Evolutionary conservation across 345 rosid genomes (phyloP).

Genomic region (Combretum micranthum): DNA sequence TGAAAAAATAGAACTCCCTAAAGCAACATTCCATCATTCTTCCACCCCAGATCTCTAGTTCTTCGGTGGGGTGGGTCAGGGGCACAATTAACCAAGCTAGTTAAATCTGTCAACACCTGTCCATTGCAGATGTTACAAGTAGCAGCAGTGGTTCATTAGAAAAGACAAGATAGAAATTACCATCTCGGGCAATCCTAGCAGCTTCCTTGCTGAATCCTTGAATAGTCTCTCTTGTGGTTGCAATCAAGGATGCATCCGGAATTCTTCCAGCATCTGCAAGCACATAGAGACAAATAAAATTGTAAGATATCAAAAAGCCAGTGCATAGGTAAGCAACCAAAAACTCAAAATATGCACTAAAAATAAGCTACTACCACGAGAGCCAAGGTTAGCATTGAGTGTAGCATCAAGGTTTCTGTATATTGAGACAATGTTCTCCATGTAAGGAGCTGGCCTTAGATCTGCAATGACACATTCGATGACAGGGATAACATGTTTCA

Average conservation of each 20-base stretch:
- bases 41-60: constrained; percentile 5
- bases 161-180: constrained; percentile 12
- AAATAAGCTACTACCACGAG: constrained; percentile 21
- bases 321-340: too few species aligned
- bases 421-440: constrained; percentile 55
- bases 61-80: too few species aligned
- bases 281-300: not conserved
- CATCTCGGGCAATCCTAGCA: not conserved
- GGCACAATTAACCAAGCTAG: too few species aligned
- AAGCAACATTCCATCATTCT: not conserved
- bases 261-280: constrained; percentile 11
- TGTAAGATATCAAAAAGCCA: too few species aligned
- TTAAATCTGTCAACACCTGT: too few species aligned
- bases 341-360: too few species aligned
- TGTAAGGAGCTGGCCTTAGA: constrained; percentile 37
- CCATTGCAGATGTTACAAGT: too few species aligned
- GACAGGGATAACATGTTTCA: too few species aligned
- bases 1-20: constrained; percentile 13
- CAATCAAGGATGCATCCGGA: constrained; percentile 3
- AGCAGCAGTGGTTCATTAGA: not conserved
- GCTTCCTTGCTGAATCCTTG: not conserved
- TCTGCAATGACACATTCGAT: constrained; percentile 26
- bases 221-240: constrained; percentile 1
- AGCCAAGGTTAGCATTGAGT: constrained; percentile 27
- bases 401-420: constrained; percentile 56